A percentile compares a stretch with the other conserved stretches of the same genome.
Conservation (phyloP, 371 early-diverging fungal genomes). For the Mucor racemosus region DNA sequence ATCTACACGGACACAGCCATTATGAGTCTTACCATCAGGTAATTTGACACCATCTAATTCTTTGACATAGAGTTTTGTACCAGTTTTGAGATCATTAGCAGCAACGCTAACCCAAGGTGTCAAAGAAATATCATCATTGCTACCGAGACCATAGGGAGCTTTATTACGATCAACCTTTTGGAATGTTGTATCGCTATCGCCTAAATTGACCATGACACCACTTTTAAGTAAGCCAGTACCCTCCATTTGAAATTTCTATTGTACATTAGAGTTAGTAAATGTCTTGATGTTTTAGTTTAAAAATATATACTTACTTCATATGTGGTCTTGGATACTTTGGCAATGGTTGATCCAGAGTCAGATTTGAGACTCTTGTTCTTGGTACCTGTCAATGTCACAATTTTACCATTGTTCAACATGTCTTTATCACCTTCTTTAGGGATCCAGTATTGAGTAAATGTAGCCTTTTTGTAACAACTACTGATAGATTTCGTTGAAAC, state of each 20-base stretch:
- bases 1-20: conserved; percentile 57
- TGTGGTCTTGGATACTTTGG: conserved; percentile 32
- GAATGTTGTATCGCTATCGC: conserved; percentile 18
- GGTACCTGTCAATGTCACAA: conserved; percentile 26
- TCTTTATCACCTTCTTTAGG: conserved; percentile 42
- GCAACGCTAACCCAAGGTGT: conserved; percentile 52
- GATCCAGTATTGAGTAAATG: conserved; percentile 42
- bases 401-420: conserved; percentile 39
- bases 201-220: conserved; percentile 39
- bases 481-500: background rate
- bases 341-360: conserved; percentile 22
- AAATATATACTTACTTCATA: conserved; percentile 22
- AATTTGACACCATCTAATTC: conserved; percentile 47
- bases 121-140: conserved; percentile 28
- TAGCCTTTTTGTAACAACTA: conserved; percentile 29
- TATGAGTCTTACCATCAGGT: conserved; percentile 51
- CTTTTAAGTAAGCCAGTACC: conserved; percentile 37
- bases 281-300: background rate
- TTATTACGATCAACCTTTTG: conserved; percentile 18
- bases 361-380: conserved; percentile 23
- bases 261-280: background rate
- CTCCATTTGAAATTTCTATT: conserved; percentile 45
- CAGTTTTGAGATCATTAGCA: conserved; percentile 47
- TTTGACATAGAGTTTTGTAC: conserved; percentile 53
- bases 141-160: conserved; percentile 31